Percentiles rank a stretch among this genome's conserved stretches.
Conservation (phyloP, 129 eudicot species). For the Oenanthe sinensis region DNA sequence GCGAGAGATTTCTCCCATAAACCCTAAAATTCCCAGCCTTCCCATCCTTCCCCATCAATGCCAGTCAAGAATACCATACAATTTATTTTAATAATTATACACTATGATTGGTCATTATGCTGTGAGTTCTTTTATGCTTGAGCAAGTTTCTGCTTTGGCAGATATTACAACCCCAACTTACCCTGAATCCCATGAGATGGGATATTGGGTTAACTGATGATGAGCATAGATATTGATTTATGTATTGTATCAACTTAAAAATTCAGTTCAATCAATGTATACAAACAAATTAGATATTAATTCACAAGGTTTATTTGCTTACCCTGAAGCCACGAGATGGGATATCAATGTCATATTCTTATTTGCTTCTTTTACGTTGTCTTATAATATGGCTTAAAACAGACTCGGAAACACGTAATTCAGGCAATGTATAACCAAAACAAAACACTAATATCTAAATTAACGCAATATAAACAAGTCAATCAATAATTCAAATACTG, state of each 20-base stretch:
- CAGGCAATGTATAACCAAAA: neutral
- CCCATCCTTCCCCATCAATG: too few species aligned
- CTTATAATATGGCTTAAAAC: constrained; percentile 62
- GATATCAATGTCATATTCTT: neutral
- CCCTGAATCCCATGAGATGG: neutral
- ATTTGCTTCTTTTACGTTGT: constrained; percentile 14
- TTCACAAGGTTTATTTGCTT: too few species aligned
- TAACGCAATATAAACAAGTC: neutral
- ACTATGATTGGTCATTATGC: neutral
- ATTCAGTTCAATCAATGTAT: neutral
- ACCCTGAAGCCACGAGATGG: too few species aligned
- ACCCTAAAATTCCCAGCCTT: too few species aligned
- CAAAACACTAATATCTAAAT: neutral
- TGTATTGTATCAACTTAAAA: neutral
- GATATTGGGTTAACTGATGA: neutral
- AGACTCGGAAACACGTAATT: constrained; percentile 19
- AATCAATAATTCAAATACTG: neutral
- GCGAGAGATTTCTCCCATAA: too few species aligned
- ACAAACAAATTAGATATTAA: neutral
- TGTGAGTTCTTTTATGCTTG: neutral
- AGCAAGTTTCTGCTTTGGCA: neutral
- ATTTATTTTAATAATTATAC: neutral
- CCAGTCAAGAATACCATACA: too few species aligned
- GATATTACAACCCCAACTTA: neutral
- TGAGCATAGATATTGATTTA: neutral